Evolutionary conservation across 2,329 filamentous ascomycete genomes (phyloP).

Genomic region (Diaporthe sp.): DNA sequence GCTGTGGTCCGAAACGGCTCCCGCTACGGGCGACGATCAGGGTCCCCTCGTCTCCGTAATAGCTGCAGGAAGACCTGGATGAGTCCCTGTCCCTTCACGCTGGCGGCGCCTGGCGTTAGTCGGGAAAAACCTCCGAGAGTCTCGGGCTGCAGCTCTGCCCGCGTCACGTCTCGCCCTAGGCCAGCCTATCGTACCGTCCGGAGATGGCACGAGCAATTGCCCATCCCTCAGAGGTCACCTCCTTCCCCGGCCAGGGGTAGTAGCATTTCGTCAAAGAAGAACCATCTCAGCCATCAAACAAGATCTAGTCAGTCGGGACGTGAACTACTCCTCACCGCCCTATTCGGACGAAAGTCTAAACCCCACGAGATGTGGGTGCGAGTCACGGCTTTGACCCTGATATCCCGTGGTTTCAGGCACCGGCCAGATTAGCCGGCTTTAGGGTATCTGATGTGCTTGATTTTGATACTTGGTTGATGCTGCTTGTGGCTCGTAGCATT

Average conservation of each 20-base stretch:
- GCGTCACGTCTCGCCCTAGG: slow-evolving; percentile 13
- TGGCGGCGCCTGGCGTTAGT: slow-evolving; percentile 21
- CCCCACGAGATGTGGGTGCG: slow-evolving; percentile 31
- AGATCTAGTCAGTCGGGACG: slow-evolving; percentile 25
- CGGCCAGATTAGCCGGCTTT: neutral
- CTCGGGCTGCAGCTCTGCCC: neutral
- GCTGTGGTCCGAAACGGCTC: slow-evolving; percentile 22
- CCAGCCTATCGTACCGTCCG: slow-evolving; percentile 1
- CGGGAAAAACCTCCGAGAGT: slow-evolving; percentile 24
- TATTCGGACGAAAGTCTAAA: slow-evolving; percentile 34
- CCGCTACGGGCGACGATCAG: slow-evolving; percentile 34
- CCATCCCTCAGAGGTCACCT: slow-evolving; percentile 2
- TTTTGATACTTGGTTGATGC: neutral
- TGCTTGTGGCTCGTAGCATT: neutral
- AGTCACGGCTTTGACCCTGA: slow-evolving; percentile 31
- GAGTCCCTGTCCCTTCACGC: slow-evolving; percentile 3
- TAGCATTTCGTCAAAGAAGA: neutral
- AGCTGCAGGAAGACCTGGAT: slow-evolving; percentile 5
- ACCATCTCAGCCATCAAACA: slow-evolving; percentile 16
- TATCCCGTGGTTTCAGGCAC: slow-evolving; percentile 29
- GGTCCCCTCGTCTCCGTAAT: slow-evolving; percentile 24
- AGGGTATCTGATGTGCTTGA: slow-evolving; percentile 13
- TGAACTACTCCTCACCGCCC: slow-evolving; percentile 34
- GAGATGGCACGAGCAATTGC: slow-evolving; percentile 19
- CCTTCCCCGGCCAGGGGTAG: neutral